Evolutionary conservation across 495 filamentous ascomycete species (phyloP), one percentile per base, ranked within the genome.

Genomic region (Clohesyomyces aquaticus): DNA sequence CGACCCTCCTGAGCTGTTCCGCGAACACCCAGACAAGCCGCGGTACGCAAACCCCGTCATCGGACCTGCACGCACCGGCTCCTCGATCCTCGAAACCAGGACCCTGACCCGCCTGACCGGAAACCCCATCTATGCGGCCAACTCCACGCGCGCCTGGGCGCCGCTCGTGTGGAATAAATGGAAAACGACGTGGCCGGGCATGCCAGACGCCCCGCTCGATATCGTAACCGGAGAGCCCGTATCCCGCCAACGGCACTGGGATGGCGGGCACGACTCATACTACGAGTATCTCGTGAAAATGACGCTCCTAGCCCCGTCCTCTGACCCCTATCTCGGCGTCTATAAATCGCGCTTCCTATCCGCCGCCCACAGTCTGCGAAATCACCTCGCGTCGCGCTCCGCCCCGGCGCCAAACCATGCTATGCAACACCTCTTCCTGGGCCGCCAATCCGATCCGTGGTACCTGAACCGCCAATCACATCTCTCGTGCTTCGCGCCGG

Each of bases 271-370:
- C 50, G 70, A 68, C 35, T 61, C 56, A 18, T 74, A 70, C 68
- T 73, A 74, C 47, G 68, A 72, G 53, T 65, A 68, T 35, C 66
- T 74, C 9, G 57, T 74, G 49, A 74, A 74, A 53, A 65, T 72
- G 18, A 55, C 63, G n/a, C 48, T 74, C 18, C 61, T 74, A 8
- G 51, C 68, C 16, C 65, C 58, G 19, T 61, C 71, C 0, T 42
- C 52, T 21, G 66, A 71, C 47, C 62, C 28, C 10, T 62, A 73
- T 47, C 23, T 72, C 9, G 19, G 10, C 1, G 49, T 28, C 22
- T 74, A 73, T 59, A 57, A 55, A 25, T n/a, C 25, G 3, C 27
- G 45, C n/a, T 74, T 67, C 49, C 42, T 68, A 11, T 23, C 60
- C 21, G 65, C 72, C 14, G 68, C 68, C 3, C 38, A 60, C n/a